These are phyloP conservation scores for Leishmania gerbilli DNA, from an alignment of 208 protist genomes.

Conservation along the genomic window DNA sequence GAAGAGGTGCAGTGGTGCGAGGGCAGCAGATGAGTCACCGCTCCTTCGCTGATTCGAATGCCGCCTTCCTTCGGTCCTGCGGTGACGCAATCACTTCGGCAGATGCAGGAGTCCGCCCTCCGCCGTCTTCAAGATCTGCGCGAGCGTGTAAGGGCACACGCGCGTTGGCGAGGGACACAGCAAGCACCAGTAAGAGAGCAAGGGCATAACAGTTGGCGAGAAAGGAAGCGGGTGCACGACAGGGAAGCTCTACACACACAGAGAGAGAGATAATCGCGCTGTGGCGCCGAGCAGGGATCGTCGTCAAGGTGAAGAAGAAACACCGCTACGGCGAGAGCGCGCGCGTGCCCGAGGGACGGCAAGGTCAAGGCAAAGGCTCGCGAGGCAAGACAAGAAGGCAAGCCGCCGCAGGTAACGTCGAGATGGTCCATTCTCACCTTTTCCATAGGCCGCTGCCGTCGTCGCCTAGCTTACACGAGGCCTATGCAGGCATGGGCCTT, in stretches of 20 bases:
- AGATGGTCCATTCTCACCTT: not conserved
- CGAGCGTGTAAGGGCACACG: not conserved
- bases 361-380: too few relatives aligned
- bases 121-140: not conserved
- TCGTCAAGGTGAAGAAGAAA: not conserved
- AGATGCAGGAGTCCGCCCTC: not conserved
- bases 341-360: not conserved
- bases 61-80: not conserved
- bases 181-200: not conserved
- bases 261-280: not conserved
- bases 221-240: not conserved
- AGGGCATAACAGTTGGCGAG: not conserved
- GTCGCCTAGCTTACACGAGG: not conserved
- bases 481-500: not conserved
- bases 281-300: not conserved
- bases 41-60: not conserved
- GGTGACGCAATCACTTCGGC: not conserved
- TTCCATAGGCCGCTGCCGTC: not conserved
- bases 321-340: not conserved
- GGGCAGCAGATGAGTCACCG: not conserved
- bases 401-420: not conserved
- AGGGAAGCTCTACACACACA: not conserved
- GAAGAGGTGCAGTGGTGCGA: not conserved
- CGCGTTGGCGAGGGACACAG: not conserved
- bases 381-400: not conserved